Conservation (phyloP, 179 eudicot species). For the Spinacia oleracea region DNA sequence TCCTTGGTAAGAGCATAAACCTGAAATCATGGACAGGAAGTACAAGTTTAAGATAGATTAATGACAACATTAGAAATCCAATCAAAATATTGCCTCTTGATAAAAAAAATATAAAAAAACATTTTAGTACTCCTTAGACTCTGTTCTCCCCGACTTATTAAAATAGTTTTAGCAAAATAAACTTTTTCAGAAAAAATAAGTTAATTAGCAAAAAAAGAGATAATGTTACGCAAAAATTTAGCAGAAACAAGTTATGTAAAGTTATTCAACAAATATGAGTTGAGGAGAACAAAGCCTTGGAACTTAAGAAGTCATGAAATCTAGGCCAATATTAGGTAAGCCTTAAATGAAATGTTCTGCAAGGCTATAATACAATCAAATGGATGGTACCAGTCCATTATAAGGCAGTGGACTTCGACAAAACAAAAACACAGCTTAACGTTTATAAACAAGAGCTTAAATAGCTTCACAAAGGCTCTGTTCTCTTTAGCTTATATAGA, state of each 20-base stretch:
- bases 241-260: too few relatives aligned
- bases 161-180: too few relatives aligned
- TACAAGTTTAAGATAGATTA: neutral
- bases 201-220: too few relatives aligned
- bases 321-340: neutral
- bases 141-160: too few relatives aligned
- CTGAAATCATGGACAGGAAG: slow-evolving; percentile 36
- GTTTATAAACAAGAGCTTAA: neutral
- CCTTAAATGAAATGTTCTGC: neutral
- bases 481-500: too few relatives aligned
- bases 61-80: neutral
- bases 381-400: neutral
- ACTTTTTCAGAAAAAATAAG: too few relatives aligned
- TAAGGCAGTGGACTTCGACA: neutral
- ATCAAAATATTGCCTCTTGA: neutral
- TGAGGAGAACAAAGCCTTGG: too few relatives aligned
- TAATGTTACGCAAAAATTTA: too few relatives aligned
- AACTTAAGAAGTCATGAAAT: neutral
- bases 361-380: neutral
- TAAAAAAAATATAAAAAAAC: neutral
- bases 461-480: neutral
- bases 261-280: too few relatives aligned
- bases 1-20: slow-evolving; percentile 87
- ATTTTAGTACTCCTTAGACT: too few relatives aligned
- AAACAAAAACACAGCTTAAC: neutral